Evolutionary conservation across 2,329 filamentous ascomycete species (phyloP), one percentile per base, ranked within the genome.

Genomic region (Trichoderma sp.): DNA sequence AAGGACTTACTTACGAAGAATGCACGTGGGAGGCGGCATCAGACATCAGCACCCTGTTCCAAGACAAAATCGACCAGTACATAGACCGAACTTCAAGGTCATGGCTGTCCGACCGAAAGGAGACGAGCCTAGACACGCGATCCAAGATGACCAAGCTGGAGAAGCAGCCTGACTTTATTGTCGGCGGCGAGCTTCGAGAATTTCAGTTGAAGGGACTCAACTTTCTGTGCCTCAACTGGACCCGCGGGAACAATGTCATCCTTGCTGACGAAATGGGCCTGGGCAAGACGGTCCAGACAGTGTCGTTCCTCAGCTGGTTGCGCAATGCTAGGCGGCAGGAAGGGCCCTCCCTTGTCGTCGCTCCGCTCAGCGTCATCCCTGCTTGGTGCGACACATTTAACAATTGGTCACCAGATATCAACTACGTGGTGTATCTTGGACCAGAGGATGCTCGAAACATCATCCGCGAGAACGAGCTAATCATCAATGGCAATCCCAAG

Each of bases 361-460:
- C 97, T 8, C 96, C 96, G 32, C 87, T 99, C 28, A 98, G 95
- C 73, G 97, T 97, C 62, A 97, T 99, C 84, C 95, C 96, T 7
- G 94, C 96, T 3, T 99, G 96, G 96, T 96, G 94, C 60, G 96
- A 99, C 78, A 99, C 96, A 0, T 98, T 99, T 82, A 96, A 98
- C 81, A 87, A 92, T 74, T 99, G 96, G 96, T 91, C 96, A 3
- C 96, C 96, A 0, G 95, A 98, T 79, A 83, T 98, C 74, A 98
- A 99, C 81, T 98, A 98, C 81, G 93, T 99, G 72, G 93, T 98
- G 68, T 99, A 99, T 81, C 93, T 95, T 67, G 96, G 97, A 65
- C 95, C 94, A 70, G 92, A 96, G 80, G 89, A 92, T 39, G 92
- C 96, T 36, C 93, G 97, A 58, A 91, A 87, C 75, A 95, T 94